phyloP scores from a whole-genome alignment of 106 monocot genomes.

The Posidonia australis region DNA sequence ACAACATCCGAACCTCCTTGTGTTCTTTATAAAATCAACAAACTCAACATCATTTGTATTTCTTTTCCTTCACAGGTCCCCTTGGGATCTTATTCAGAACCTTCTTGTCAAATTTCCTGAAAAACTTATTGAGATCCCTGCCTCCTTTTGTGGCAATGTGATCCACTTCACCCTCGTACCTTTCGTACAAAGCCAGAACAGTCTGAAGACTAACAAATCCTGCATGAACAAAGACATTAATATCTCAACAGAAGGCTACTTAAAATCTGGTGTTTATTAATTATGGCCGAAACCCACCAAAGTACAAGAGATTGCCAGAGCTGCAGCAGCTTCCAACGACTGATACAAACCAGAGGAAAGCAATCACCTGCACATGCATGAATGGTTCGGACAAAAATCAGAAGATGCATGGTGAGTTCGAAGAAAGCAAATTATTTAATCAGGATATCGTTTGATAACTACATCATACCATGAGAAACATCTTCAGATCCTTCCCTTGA shows the following conservation, averaged over 20 bases:
- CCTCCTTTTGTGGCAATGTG: constrained; percentile 8
- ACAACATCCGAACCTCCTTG: too few species aligned
- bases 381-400: not conserved
- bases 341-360: constrained; percentile 47
- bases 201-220: constrained; percentile 11
- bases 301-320: constrained; percentile 34
- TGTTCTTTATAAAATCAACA: too few species aligned
- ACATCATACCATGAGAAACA: constrained; percentile 46
- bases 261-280: not conserved
- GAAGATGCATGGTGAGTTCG: not conserved
- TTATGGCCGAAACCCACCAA: constrained; percentile 19
- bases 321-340: constrained; percentile 42
- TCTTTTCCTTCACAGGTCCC: constrained; percentile 17
- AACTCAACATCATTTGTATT: constrained; percentile 4
- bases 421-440: too few species aligned
- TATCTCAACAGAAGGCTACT: not conserved
- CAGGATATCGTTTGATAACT: too few species aligned
- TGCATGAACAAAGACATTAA: not conserved
- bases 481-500: constrained; percentile 50
- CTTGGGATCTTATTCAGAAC: constrained; percentile 22
- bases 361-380: constrained; percentile 20
- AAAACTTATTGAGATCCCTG: constrained; percentile 10
- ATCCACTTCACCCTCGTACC: constrained; percentile 19
- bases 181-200: constrained; percentile 10
- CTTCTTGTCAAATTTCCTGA: constrained; percentile 16